Base-by-base conservation (phyloP, 1,139 yeast genomes). In the Saccharomyces hybrid region DNA sequence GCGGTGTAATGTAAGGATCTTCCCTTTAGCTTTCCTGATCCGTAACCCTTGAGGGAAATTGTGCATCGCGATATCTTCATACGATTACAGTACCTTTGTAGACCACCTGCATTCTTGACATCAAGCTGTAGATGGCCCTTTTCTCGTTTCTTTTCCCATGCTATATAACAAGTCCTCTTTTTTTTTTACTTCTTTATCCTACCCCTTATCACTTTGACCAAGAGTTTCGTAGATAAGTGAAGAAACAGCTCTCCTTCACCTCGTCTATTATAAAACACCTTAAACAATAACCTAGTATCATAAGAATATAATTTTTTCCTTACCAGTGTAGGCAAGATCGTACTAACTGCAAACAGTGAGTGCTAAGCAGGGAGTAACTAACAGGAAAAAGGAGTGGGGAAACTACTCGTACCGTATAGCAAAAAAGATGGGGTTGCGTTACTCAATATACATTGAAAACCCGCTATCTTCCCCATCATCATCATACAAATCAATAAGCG, bases 351-450 rank as follows among this genome's bases (percentile, higher is more conserved):
- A 47, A 28, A 31, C 24, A 47, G 4, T 16, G 19, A 44, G 44
- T 38, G n/a, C 11, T 5, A 7, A 38, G 44, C 44, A 38, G 44
- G 19, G 14, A 19, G 44, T 38, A 11, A 12, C n/a, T 19, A 19
- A 19, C 19, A 19, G 4, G 19, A 6, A 19, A 38, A 9, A 19
- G 19, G 8, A 19, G 24, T 16, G 26, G 6, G 26, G 26, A 24
- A 38, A 38, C n/a, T 19, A 14, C 2, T 38, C 24, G 3, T 38
- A 38, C n/a, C 19, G 6, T 28, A 9, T 32, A 21, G 19, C 32
- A 38, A 47, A 27, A 27, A 52, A 19, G 27, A 73, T 74, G 77
- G 77, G 77, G 26, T 60, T 73, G 51, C 72, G 74, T 52, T 73
- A 69, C 59, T 71, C 76, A 2, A 63, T 69, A 21, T 71, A 71